Evolutionary conservation across 495 filamentous ascomycete species (phyloP), one percentile per base, ranked within the genome.

Genomic region (Ramalina intermedia): DNA sequence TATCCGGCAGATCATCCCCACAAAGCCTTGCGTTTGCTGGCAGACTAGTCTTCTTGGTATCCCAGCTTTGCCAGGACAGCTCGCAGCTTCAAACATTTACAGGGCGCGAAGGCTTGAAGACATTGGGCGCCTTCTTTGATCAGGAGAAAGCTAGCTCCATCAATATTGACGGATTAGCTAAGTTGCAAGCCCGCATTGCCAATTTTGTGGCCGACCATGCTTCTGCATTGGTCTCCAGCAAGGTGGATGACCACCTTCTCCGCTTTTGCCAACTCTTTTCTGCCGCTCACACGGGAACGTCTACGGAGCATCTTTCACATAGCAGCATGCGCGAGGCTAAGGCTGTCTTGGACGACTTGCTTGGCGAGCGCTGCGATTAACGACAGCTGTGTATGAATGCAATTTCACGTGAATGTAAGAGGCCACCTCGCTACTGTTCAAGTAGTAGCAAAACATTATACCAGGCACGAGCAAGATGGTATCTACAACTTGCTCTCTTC

Each of bases 71-170:
- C n/a, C 49, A 56, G 38, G 59, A 70, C 21, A 29, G 44, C 17
- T 37, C 12, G 11, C 44, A 54, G 26, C 44, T 60, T 0, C n/a
- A 17, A 8, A 40, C 7, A 4, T 81, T 82, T 52, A 56, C 80
- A n/a, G 50, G 61, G 17, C 56, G 60, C 24, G 57, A 55, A 24
- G 72, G 70, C 13, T 70, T 76, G 55, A 50, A 63, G 13, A 52
- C 61, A 1, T 62, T 81, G 24, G 66, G 76, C 0, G 57, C 65
- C 14, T 65, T 73, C 14, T 67, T 75, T 21, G 41, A 43, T 12
- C 27, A 33, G 17, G 16, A 37, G 12, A 17, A 6, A 41, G 38
- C 3, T 41, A 11, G 21, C 38, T 8, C 38, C 7, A 23, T 23
- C 2, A 18, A 6, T 41, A 1, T 18, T 9, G 38, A 41, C 6